Evolutionary conservation across 495 filamentous ascomycete species (phyloP), one percentile per base, ranked within the genome.

Genomic region (Parachaetomium inaequale): DNA sequence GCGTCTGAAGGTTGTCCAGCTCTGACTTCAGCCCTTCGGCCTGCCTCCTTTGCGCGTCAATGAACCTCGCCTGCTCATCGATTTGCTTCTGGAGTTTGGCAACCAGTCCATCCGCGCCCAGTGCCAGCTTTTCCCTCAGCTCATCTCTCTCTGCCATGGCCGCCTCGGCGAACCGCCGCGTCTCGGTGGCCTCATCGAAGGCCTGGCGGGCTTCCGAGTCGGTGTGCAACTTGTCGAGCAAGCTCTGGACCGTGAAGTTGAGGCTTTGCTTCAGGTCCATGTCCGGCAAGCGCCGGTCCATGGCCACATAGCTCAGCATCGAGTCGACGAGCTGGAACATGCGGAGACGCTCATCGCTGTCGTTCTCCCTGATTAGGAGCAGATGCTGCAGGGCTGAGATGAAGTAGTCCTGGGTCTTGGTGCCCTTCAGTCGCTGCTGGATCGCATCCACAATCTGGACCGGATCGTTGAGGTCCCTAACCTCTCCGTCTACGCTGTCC

Each of bases 271-370:
- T 96, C 58, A 98, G 85, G 70, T 98, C 94, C 82, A 98, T 91
- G 76, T 98, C 93, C 45, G 94, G 95, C 63, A 98, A 75, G 55
- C 94, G 84, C 64, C 94, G 87, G 74, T 98, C 94, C 95, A 98
- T 98, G 59, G 93, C 94, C 61, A 98, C 94, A 74, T 98, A 98
- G 76, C 91, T 96, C 62, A 98, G 86, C 90, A 98, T 98, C 10
- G 90, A 87, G 72, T 98, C 94, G 10, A 98, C 93, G 11, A 98
- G 84, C 79, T 98, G 94, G 78, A 98, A 98, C 91, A 97, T 95
- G 32, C 92, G 87, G 34, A 97, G 75, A 38, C 92, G 84, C 72
- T 98, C 94, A 72, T 98, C 94, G 40, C 88, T 87, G 52, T 93
- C 90, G 65, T 94, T 96, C 67, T 96, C 92, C 55, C 92, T 84